Percentiles rank a stretch among this genome's conserved stretches.
phyloP scores from a whole-genome alignment of 208 protist species.

The Blastocrithidia nonstop region DNA sequence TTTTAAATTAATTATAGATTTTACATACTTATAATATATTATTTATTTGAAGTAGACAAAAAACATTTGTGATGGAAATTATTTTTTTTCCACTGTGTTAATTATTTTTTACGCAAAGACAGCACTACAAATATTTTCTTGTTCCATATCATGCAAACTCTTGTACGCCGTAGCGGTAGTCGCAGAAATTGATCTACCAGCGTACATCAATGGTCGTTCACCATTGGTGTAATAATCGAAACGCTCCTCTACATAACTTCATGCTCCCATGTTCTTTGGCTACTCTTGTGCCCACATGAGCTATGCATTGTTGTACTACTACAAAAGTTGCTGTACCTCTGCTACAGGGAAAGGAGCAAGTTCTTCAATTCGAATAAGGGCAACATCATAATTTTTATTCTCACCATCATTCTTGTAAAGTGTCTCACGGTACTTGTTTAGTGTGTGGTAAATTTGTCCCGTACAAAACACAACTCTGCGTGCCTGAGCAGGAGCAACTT shows the following conservation, averaged over 20 bases:
- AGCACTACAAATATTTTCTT: constrained; percentile 35
- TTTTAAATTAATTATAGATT: too few relatives aligned
- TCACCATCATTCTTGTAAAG: constrained; percentile 22
- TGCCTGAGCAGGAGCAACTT: constrained; percentile 28
- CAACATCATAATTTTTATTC: constrained; percentile 36
- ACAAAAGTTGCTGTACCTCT: constrained; percentile 66
- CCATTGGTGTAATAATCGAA: constrained; percentile 62
- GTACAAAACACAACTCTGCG: constrained; percentile 90
- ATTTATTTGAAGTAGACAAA: too few relatives aligned
- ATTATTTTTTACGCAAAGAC: constrained; percentile 14
- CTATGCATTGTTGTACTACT: constrained; percentile 81
- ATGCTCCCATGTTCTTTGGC: constrained; percentile 95
- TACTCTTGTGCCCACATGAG: constrained; percentile 96
- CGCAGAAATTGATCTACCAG: constrained; percentile 32
- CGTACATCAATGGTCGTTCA: constrained; percentile 33
- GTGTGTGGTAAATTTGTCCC: constrained; percentile 95
- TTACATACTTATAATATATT: too few relatives aligned
- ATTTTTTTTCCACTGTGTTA: too few relatives aligned
- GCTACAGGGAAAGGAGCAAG: constrained; percentile 95
- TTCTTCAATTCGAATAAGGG: constrained; percentile 91
- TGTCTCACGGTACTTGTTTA: constrained; percentile 52
- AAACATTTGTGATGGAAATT: too few relatives aligned
- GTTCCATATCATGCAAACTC: constrained; percentile 55
- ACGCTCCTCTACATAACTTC: constrained; percentile 70
- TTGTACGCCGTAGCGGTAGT: constrained; percentile 60